Conservation (phyloP, 177 flowering plant genomes). For the Tripterygium wilfordii region DNA sequence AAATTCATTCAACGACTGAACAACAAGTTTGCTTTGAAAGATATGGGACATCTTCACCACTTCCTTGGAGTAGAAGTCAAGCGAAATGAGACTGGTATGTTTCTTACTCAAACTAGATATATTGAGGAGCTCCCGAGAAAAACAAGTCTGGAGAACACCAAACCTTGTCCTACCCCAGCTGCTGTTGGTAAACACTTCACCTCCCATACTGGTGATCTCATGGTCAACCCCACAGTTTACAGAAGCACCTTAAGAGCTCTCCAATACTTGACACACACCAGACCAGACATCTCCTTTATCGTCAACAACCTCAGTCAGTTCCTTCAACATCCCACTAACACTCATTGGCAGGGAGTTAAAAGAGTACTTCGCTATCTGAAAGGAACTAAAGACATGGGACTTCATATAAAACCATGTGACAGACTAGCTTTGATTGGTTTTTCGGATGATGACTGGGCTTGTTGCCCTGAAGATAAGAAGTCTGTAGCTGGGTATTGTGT, state of each 20-base stretch:
- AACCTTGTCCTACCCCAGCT: background rate
- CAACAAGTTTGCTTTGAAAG: background rate
- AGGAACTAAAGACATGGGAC: background rate
- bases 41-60: background rate
- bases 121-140: background rate
- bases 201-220: background rate
- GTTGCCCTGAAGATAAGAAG: background rate
- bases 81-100: no score
- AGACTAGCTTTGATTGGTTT: background rate
- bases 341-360: background rate
- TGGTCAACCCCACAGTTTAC: background rate
- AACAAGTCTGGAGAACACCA: background rate
- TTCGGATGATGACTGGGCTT: background rate
- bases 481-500: slow-evolving; percentile 1
- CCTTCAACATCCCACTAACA: background rate
- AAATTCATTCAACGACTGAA: background rate
- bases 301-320: background rate
- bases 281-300: background rate
- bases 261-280: background rate
- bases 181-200: background rate
- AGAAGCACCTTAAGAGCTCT: no score
- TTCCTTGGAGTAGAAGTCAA: slow-evolving; percentile 5
- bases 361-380: background rate
- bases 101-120: background rate
- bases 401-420: no score